These are phyloP conservation scores for Trapa incisa DNA, from an alignment of 345 rosid genomes.

Conservation along the genomic window DNA sequence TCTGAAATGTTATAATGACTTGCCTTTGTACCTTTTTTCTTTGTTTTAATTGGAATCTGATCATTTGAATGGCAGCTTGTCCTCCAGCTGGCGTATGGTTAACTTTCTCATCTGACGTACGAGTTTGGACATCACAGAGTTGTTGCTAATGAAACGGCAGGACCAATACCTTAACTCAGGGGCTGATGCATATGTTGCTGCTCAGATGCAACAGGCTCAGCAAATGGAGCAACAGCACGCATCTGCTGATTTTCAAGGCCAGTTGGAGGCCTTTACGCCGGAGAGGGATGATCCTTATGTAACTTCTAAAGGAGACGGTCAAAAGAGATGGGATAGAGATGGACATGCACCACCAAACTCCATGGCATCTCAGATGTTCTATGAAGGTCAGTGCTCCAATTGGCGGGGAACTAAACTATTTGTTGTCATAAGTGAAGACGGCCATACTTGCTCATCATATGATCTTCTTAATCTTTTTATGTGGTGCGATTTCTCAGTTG, in stretches of 20 bases:
- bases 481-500: not conserved
- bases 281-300: slow-evolving; percentile 54
- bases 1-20: not conserved
- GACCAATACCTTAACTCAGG: slow-evolving; percentile 50
- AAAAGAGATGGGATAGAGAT: slow-evolving; percentile 73
- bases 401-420: not conserved
- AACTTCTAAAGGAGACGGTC: slow-evolving; percentile 41
- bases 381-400: slow-evolving; percentile 36
- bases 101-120: not conserved
- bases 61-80: not conserved
- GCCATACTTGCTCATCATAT: not conserved
- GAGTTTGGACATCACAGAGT: not conserved
- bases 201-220: slow-evolving; percentile 52
- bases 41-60: not conserved
- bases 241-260: slow-evolving; percentile 53
- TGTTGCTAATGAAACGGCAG: slow-evolving; percentile 47
- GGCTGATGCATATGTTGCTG: slow-evolving; percentile 37
- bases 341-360: slow-evolving; percentile 49
- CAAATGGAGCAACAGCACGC: slow-evolving; percentile 27
- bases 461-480: not conserved
- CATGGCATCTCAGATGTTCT: slow-evolving; percentile 33
- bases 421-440: not conserved
- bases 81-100: not conserved
- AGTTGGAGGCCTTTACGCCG: slow-evolving; percentile 84
- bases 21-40: not conserved